These are phyloP conservation scores for Cytospora schulzeri DNA, from an alignment of 2,329 filamentous ascomycete species.

Conservation along the genomic window DNA sequence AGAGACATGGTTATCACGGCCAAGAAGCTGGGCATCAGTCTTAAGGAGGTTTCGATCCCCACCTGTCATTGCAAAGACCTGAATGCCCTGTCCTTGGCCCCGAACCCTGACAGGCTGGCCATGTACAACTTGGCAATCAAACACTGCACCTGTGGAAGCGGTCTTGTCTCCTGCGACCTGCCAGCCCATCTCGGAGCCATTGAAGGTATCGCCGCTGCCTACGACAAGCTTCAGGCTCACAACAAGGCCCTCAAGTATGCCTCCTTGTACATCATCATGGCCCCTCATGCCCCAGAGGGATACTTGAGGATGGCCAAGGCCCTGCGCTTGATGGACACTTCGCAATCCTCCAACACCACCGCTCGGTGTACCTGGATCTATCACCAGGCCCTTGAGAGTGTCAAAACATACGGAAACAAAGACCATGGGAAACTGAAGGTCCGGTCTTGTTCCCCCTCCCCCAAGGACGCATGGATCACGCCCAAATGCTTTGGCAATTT, in stretches of 20 bases:
- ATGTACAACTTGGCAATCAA: constrained; percentile 22
- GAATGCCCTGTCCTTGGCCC: background rate
- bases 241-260: constrained; percentile 16
- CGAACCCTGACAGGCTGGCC: background rate
- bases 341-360: background rate
- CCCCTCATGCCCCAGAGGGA: constrained; percentile 24
- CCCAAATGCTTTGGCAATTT: too few relatives aligned
- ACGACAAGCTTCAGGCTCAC: constrained; percentile 2
- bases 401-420: constrained; percentile 12
- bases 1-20: constrained; percentile 1
- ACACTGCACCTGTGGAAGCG: constrained; percentile 24
- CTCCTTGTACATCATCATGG: constrained; percentile 17
- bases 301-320: constrained; percentile 26
- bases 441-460: background rate
- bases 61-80: constrained; percentile 26
- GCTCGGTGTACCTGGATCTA: constrained; percentile 19
- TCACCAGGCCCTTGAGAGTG: constrained; percentile 16
- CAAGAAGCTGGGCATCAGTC: constrained; percentile 7
- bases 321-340: constrained; percentile 4
- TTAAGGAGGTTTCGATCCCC: constrained; percentile 14
- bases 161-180: constrained; percentile 3
- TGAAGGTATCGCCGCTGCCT: constrained; percentile 4
- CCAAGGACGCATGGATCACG: too few relatives aligned
- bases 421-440: constrained; percentile 19
- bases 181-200: constrained; percentile 14